Percentiles rank a stretch among this genome's conserved stretches.
Conservation (phyloP, 2,329 filamentous ascomycete genomes). For the Amylocarpus encephaloides region DNA sequence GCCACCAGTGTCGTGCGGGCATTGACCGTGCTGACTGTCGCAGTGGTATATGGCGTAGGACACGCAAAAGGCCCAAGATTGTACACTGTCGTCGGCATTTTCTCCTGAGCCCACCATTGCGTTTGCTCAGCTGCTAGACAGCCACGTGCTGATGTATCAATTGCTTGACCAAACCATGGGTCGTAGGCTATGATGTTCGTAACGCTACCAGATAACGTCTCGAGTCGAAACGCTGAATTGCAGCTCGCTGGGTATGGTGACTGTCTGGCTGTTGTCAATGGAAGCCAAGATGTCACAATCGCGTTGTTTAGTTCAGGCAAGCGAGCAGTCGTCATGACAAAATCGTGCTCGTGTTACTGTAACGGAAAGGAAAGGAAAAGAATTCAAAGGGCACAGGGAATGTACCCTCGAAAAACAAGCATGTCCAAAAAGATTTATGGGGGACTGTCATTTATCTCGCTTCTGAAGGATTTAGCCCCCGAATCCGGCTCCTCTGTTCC, state of each 20-base stretch:
- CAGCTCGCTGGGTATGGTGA: slow-evolving; percentile 1
- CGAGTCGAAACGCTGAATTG: neutral
- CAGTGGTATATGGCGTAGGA: slow-evolving; percentile 1
- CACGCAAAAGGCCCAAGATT: slow-evolving; percentile 3
- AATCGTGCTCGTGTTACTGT: neutral
- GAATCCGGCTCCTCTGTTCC: no score
- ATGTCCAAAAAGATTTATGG: no score
- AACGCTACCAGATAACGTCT: neutral
- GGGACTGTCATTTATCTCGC: no score
- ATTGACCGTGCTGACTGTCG: neutral
- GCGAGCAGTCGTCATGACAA: slow-evolving; percentile 1
- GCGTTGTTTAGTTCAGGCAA: slow-evolving; percentile 3
- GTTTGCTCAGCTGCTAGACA: slow-evolving; percentile 2
- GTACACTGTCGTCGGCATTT: neutral
- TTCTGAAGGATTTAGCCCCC: no score
- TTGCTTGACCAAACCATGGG: slow-evolving; percentile 1
- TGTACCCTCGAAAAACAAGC: no score
- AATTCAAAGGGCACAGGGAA: no score
- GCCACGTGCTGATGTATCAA: neutral
- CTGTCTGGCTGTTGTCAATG: slow-evolving; percentile 1
- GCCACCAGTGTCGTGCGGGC: neutral
- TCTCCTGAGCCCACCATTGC: slow-evolving; percentile 1
- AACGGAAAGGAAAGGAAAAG: no score
- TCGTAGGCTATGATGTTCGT: slow-evolving; percentile 4
- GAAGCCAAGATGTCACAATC: slow-evolving; percentile 4